Evolutionary conservation across 78 protist genomes (phyloP), one percentile per base, ranked within the genome.

Genomic region (Reticulomyxa filosa): DNA sequence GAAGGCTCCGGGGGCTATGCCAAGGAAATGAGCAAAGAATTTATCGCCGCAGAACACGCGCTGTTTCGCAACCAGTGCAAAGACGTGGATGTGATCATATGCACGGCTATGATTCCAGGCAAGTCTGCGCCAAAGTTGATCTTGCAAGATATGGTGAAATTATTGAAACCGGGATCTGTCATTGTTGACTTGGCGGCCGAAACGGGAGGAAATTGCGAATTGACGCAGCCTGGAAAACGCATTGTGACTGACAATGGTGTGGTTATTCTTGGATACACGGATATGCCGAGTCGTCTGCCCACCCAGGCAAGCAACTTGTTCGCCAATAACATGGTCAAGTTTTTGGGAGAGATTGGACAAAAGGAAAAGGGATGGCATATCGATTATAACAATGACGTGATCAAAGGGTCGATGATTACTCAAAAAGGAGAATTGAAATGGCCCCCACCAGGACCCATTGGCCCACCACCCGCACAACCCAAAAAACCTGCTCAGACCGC

Each of bases 61-160:
- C 61, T 93, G 48, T 86, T 93, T 32, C 35, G 29, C 17, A 38
- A 73, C 62, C 92, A 68, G 52, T 22, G 27, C 38, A 38, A 25
- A 17, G 89, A 85, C 29, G 86, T 86, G 11, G 97, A 95, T 62
- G 85, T 95, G 56, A 80, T 95, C 52, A 88, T 95, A 77, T 93
- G 97, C 17, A 95, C 98, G 0, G 99, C 99, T 5, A 46, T 77
- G 25, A 90, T 95, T 51, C 99, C 99, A 23, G 90, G 86, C 66
- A 53, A 57, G 65, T 53, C 50, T 17, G 17, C 50, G 17, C 17
- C 17, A 42, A n/a, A 17, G 17, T n/a, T 42, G 17, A n/a, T 42
- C 17, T n/a, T 42, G 50, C 17, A 42, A 42, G 17, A 42, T 42
- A 42, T 42, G 17, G 17, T n/a, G 17, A 42, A 42, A n/a, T n/a